Evolutionary conservation across 1,139 yeast species (phyloP).

Genomic region (Kodamaea plutei): DNA sequence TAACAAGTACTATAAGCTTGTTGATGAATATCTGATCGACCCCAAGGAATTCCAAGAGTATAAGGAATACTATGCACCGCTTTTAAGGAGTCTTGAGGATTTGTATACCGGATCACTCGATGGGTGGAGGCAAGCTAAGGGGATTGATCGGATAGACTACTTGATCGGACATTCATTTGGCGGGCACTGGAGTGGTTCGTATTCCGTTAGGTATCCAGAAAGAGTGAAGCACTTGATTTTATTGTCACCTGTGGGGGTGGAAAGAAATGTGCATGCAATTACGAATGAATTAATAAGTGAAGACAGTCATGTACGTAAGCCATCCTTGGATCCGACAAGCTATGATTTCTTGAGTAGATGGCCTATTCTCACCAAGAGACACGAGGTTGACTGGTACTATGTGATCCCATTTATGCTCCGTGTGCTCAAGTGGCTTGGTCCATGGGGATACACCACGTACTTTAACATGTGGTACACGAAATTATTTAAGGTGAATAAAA

Average conservation of each 20-base stretch:
- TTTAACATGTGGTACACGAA: conserved; percentile 44
- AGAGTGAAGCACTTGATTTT: conserved; percentile 63
- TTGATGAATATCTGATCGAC: conserved; percentile 32
- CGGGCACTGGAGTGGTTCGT: conserved; percentile 45
- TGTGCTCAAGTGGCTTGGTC: conserved; percentile 44
- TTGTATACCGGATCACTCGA: conserved; percentile 39
- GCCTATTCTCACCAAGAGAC: conserved; percentile 34
- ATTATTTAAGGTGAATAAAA: conserved; percentile 42
- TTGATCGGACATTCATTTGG: conserved; percentile 47
- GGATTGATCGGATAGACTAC: conserved; percentile 34
- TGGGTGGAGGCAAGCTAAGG: conserved; percentile 31
- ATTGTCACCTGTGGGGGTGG: conserved; percentile 90
- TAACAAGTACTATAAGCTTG: conserved; percentile 41
- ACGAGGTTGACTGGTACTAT: conserved; percentile 37
- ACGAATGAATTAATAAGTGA: conserved; percentile 29
- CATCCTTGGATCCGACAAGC: conserved; percentile 36
- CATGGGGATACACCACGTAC: conserved; percentile 45
- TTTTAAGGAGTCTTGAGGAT: conserved; percentile 36
- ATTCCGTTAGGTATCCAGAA: conserved; percentile 45
- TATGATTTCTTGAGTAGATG: conserved; percentile 41
- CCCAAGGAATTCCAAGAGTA: conserved; percentile 25
- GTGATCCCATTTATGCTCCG: conserved; percentile 42
- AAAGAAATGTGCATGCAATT: conserved; percentile 61
- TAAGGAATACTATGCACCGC: conserved; percentile 36
- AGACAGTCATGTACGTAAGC: conserved; percentile 15